Evolutionary conservation across 306 rosid genomes (phyloP).

Genomic region (Quercus wislizeni): DNA sequence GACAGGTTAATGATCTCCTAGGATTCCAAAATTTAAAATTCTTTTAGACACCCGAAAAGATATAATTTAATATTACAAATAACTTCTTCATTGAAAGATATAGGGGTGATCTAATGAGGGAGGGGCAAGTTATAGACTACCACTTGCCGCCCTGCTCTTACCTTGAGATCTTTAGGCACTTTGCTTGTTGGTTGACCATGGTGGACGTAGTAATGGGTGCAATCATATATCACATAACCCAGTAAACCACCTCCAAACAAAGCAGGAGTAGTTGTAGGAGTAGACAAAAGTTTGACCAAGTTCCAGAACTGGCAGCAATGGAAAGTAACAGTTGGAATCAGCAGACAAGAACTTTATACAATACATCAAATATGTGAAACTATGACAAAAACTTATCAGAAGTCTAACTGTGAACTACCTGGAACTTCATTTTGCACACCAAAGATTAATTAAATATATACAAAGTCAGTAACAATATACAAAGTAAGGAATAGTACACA

Average conservation of each 20-base stretch:
- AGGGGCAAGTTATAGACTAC: background rate
- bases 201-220: conserved; percentile 91
- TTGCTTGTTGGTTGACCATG: conserved; percentile 77
- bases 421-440: conserved; percentile 2
- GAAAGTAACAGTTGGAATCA: conserved; percentile 23
- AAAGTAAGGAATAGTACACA: background rate
- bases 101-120: background rate
- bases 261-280: conserved; percentile 79
- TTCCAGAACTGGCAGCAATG: conserved; percentile 69
- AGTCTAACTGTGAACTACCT: conserved; percentile 9
- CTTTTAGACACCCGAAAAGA: background rate
- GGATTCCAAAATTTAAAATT: background rate
- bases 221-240: conserved; percentile 93
- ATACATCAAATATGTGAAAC: conserved; percentile 2
- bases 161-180: conserved; percentile 67
- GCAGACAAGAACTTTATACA: conserved; percentile 19
- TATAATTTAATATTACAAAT: background rate
- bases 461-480: background rate
- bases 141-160: conserved; percentile 21
- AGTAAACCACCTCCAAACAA: conserved; percentile 84
- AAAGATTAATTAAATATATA: background rate
- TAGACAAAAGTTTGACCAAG: conserved; percentile 56
- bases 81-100: background rate
- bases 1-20: background rate
- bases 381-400: background rate